Evolutionary conservation across 73 alveolate species (phyloP).

Genomic region (Tetrahymena thermophila): DNA sequence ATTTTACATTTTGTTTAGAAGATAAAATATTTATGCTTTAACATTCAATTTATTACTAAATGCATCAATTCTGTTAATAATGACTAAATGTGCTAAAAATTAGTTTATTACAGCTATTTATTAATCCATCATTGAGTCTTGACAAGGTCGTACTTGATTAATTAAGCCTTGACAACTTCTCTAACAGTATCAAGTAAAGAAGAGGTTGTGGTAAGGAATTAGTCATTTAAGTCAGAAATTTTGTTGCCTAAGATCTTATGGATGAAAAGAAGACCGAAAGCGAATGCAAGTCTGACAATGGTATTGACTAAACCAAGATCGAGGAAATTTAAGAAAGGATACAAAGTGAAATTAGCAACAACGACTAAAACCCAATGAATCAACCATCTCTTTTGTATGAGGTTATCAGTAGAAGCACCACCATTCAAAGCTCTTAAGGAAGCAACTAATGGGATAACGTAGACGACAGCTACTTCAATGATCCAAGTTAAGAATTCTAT

Average conservation of each 20-base stretch:
- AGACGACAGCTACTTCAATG: not conserved
- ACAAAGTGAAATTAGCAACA: not conserved
- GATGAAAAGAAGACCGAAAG: not conserved
- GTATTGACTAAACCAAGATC: not conserved
- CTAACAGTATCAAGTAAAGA: not conserved
- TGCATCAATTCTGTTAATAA: not conserved
- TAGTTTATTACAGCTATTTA: not conserved
- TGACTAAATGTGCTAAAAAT: not conserved
- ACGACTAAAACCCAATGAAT: not conserved
- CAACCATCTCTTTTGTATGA: not conserved
- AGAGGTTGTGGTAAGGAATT: not conserved
- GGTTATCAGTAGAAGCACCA: not conserved
- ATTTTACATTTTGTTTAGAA: not conserved
- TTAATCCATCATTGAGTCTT: not conserved
- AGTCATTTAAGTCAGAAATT: not conserved
- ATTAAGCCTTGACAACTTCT: not conserved
- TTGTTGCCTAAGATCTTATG: not conserved
- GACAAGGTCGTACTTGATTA: not conserved
- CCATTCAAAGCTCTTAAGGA: not conserved
- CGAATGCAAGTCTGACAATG: not conserved
- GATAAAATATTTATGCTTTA: not conserved
- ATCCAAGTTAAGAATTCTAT: not conserved
- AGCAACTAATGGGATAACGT: not conserved
- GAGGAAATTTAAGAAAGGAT: not conserved
- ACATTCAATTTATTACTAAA: not conserved